Percentiles rank a stretch among this genome's conserved stretches.
phyloP scores from a whole-genome alignment of 2,329 filamentous ascomycete genomes.

The Botryotinia calthae region DNA sequence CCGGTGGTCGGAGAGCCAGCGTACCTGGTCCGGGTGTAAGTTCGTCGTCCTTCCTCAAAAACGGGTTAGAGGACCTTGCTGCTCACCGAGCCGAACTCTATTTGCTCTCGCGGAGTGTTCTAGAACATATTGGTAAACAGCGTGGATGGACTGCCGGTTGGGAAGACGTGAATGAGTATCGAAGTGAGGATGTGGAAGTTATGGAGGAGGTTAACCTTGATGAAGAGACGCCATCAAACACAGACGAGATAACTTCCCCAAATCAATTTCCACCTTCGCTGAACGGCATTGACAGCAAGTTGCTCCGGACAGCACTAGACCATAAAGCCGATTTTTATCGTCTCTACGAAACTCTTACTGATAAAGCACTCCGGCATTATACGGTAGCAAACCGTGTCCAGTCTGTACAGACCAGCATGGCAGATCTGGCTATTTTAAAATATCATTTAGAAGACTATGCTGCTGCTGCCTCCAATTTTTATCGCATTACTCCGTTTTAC shows the following conservation, averaged over 20 bases:
- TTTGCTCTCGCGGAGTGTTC: conserved; percentile 72
- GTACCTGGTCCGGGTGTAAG: conserved; percentile 43
- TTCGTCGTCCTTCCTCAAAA: conserved; percentile 51
- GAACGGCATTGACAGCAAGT: conserved; percentile 52
- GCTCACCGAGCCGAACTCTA: conserved; percentile 80
- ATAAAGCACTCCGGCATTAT: conserved; percentile 79
- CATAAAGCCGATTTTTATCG: conserved; percentile 63
- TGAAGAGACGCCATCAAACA: conserved; percentile 23
- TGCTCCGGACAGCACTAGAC: conserved; percentile 60
- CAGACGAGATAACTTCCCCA: background rate
- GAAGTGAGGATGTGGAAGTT: conserved; percentile 39
- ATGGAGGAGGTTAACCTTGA: conserved; percentile 60
- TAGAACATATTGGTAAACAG: conserved; percentile 70
- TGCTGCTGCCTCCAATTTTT: conserved; percentile 74
- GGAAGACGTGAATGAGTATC: conserved; percentile 54
- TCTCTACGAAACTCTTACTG: conserved; percentile 74
- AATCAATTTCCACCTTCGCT: conserved; percentile 30
- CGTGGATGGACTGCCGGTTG: conserved; percentile 76
- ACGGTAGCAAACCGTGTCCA: conserved; percentile 74
- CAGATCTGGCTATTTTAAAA: conserved; percentile 83
- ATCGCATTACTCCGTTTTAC: conserved; percentile 75
- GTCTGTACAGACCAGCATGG: conserved; percentile 72
- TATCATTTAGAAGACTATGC: conserved; percentile 72
- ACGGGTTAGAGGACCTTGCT: conserved; percentile 77
- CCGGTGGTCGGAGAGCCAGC: conserved; percentile 45